Base-by-base conservation (phyloP, 352 stramenopile species). In the Elongisporangium prolatum region DNA sequence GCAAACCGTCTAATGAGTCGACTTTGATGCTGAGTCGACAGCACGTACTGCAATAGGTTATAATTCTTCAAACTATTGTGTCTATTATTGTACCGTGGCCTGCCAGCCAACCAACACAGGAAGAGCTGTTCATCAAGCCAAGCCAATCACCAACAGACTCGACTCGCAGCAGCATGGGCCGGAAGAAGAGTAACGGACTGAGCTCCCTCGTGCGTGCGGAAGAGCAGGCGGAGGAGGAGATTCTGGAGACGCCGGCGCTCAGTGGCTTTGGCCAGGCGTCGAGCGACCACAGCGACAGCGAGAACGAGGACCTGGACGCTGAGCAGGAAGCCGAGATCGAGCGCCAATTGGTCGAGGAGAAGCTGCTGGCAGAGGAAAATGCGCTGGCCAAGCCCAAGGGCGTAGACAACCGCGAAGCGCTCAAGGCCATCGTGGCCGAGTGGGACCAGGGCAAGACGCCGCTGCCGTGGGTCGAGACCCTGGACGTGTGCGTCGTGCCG, bases 211-310 rank as follows among this genome's bases (percentile, higher is more conserved):
- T 89, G 58, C 82, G 81, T 21, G 79, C 74, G 1, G 84, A 94
- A 57, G 74, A 89, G 52, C 82, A 82, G 2, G 78, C 80, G 0
- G 84, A 94, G 60, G 76, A 89, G 54, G 84, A 94, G 59, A 92
- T 94, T 54, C 78, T 94, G 18, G 80, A 92, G 72, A 91, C 84
- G 61, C 83, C 85, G 16, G 83, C 81, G 16, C 69, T 95, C 21
- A 90, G 79, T 48, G 77, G 73, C 48, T 71, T 84, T 7, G 66
- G 50, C 8, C 60, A 60, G 16, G 50, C 53, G 14, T 38, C 52
- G 56, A 63, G 55, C 52, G 72, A 71, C n/a, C 67, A 67, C 38
- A 61, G 57, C 50, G 68, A 67, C 38, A 68, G 68, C 22, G 71
- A 88, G 5, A 66, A 77, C 28, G 79, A 81, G 9, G 72, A 83